A percentile compares a stretch with the other conserved stretches of the same genome.
Conservation (phyloP, 192 early-diverging fungal genomes). For the Fimicolochytrium jonesii region DNA sequence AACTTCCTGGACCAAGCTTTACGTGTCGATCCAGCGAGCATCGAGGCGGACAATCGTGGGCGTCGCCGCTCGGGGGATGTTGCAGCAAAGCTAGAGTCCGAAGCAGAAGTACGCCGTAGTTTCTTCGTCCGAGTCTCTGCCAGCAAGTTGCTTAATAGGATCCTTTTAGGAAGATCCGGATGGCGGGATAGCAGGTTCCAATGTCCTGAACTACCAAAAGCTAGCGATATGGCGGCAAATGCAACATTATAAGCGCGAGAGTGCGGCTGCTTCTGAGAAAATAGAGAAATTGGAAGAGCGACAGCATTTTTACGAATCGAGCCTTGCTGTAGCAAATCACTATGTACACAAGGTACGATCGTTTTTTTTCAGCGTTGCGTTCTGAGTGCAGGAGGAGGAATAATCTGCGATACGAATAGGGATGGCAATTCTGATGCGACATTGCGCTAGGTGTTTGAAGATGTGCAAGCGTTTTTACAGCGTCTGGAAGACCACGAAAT, state of each 20-base stretch:
- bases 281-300: slow-evolving; percentile 13
- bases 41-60: neutral
- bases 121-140: neutral
- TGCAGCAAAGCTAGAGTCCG: neutral
- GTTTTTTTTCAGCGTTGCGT: neutral
- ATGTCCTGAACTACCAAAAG: slow-evolving; percentile 44
- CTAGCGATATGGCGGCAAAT: slow-evolving; percentile 47
- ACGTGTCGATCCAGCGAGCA: neutral
- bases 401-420: too few relatives aligned
- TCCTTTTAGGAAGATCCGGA: slow-evolving; percentile 6
- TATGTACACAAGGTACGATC: slow-evolving; percentile 13
- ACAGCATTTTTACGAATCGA: slow-evolving; percentile 6
- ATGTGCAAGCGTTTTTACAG: slow-evolving; percentile 8
- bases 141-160: neutral
- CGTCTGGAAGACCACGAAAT: slow-evolving; percentile 3
- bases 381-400: too few relatives aligned
- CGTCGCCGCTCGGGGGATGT: neutral
- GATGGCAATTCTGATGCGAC: too few relatives aligned
- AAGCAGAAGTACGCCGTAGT: neutral
- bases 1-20: too few relatives aligned
- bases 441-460: slow-evolving; percentile 26
- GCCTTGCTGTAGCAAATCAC: slow-evolving; percentile 1
- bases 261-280: slow-evolving; percentile 2
- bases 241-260: slow-evolving; percentile 43
- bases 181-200: slow-evolving; percentile 21